Base-by-base conservation (phyloP, 306 rosid species). In the Cicer judaicum region DNA sequence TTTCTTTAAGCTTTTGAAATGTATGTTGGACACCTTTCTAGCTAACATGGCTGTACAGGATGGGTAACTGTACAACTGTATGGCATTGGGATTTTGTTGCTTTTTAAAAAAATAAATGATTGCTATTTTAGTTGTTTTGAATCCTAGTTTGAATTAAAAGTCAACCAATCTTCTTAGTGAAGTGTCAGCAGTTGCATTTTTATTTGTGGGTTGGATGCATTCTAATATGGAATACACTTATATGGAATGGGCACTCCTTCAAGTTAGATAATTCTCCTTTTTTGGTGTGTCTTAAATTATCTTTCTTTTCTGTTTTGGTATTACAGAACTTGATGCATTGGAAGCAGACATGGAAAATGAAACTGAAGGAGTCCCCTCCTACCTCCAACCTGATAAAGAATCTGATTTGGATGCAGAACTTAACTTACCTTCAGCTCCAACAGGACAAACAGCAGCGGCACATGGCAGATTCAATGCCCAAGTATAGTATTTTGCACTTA, bases 301-400 rank as follows among this genome's bases (percentile, higher is more conserved):
- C 16, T 21, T 44, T 50, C 8, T 24, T 18, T 49, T 41, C 24
- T 3, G 11, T 44, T 70, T 72, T 73, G 61, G 44, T 74, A 65
- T 40, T 41, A 54, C 86, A 94, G 99, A 94, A 84, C 97, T 94
- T 53, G 99, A 92, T 73, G 99, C 97, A 0, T 75, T 94, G 76
- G 99, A 94, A 82, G 78, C 80, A 16, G 99, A 94, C 85, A 94
- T 94, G 98, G 97, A 96, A 81, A 64, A 81, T 74, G 99, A 94
- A 80, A 78, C 89, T 21, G 96, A 90, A 78, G 98, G 97, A 24
- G 96, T 95, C 60, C 99, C 99, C 47, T 95, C 98, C 19, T 95
- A 95, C 81, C 99, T 95, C 71, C 99, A 92, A 78, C 99, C 98
- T 29, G 99, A 94, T 69, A 89, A 82, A 78, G 97, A 92, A 81